Base-by-base conservation (phyloP, 768 basidiomycete genomes). In the Agaricus sinodeliciosus region DNA sequence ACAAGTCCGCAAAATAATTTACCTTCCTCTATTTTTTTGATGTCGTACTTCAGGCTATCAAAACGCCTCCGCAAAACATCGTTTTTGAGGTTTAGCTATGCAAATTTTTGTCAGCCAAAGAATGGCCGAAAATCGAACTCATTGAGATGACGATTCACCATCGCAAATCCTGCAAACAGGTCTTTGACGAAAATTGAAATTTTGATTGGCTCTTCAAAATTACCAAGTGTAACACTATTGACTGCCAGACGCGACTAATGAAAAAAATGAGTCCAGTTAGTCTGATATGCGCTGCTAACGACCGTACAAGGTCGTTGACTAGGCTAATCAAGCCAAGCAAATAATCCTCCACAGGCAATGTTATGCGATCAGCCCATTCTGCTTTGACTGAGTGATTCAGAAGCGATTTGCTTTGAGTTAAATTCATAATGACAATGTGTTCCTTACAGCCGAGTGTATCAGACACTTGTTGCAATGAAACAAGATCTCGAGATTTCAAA, bases 1-100 rank as follows among this genome's bases (percentile, higher is more conserved):
- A 43, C 13, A 28, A 34, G 13, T 22, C 22, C 31, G 34, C 25
- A 26, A 45, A 47, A 35, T 27, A 8, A 58, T 72, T 44, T 51
- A 80, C 90, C 89, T 82, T 91, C 90, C 70, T 91, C 89, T 15
- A 92, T 86, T 61, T 90, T 90, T 66, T 90, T 90, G 56, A 92
- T 78, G 63, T 90, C 90, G 57, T 91, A 92, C 62, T 92, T 91
- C 31, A 91, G 70, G 57, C 85, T 81, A 62, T 91, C 89, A 62
- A 87, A 92, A 49, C 88, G 71, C 55, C 87, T 78, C 3, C 89
- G 81, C 15, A 92, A 69, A 0, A 72, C 62, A 60, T 91, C 90
- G 53, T 91, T 91, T 63, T 91, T 91, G 16, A 92, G 71, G 60
- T 90, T 92, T 12, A 92, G 73, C 89, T 89, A 57, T 15, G 35